phyloP scores from a whole-genome alignment of 2,329 filamentous ascomycete species.

The Geoglossum cookeanum region DNA sequence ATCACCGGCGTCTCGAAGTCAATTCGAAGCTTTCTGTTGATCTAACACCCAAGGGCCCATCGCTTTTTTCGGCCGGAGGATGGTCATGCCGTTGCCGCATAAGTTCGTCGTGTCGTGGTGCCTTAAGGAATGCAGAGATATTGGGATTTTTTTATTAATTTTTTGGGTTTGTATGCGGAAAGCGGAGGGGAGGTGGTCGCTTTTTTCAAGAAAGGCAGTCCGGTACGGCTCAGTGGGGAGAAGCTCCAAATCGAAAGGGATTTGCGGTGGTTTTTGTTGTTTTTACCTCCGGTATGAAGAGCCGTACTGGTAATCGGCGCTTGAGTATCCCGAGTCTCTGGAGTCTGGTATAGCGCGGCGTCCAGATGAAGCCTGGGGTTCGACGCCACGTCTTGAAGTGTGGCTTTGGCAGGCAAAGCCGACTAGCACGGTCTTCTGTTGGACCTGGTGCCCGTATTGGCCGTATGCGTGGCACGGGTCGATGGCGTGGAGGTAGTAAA shows the following conservation, averaged over 20 bases:
- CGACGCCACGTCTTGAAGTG: conserved; percentile 3
- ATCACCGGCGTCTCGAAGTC: too few species aligned
- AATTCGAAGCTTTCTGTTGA: too few species aligned
- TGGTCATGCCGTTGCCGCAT: too few species aligned
- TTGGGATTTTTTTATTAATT: not conserved
- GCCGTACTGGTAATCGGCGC: conserved; percentile 1
- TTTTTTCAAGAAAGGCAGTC: not conserved
- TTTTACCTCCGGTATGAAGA: conserved; percentile 4
- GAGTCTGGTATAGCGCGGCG: not conserved
- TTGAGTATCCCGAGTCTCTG: conserved; percentile 4
- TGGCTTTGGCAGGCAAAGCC: conserved; percentile 58
- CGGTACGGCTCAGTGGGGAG: not conserved
- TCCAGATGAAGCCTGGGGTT: not conserved
- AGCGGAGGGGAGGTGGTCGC: not conserved
- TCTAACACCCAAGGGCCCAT: too few species aligned
- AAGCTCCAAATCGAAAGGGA: not conserved
- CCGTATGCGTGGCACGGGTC: conserved; percentile 65
- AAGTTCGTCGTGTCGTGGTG: too few species aligned
- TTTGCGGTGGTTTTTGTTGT: not conserved
- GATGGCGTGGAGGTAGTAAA: conserved; percentile 74
- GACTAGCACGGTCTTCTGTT: conserved; percentile 61
- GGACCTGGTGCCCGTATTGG: conserved; percentile 49
- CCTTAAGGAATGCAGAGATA: not conserved
- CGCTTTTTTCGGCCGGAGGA: too few species aligned
- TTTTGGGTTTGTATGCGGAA: not conserved